A percentile compares a stretch with the other conserved stretches of the same genome.
Conservation (phyloP, 805 yeast genomes). For the Yarrowia osloensis region DNA sequence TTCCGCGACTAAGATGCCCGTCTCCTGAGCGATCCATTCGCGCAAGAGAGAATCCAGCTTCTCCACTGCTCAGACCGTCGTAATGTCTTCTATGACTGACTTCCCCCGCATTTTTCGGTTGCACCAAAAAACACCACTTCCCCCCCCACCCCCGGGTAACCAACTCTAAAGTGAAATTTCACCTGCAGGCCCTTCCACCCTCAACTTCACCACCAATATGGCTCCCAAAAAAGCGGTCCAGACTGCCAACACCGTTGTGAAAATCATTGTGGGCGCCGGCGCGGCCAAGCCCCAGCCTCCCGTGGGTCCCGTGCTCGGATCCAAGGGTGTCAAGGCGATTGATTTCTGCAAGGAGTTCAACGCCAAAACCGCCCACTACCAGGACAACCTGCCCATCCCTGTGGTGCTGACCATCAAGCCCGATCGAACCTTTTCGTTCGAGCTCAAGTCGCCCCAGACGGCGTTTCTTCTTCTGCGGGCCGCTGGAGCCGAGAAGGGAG, state of each 20-base stretch:
- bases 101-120: too few species aligned
- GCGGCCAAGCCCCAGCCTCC: constrained; percentile 99
- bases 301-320: constrained; percentile 97
- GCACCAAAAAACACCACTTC: not conserved
- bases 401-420: constrained; percentile 82
- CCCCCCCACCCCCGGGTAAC: constrained; percentile 5
- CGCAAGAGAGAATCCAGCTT: too few species aligned
- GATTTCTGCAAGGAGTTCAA: constrained; percentile 98
- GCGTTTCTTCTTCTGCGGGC: constrained; percentile 82
- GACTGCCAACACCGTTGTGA: constrained; percentile 70
- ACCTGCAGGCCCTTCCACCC: not conserved
- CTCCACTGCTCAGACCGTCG: too few species aligned
- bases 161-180: constrained; percentile 22
- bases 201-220: not conserved
- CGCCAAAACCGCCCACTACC: constrained; percentile 87
- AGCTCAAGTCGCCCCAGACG: constrained; percentile 88
- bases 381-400: constrained; percentile 89
- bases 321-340: constrained; percentile 97
- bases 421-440: constrained; percentile 87
- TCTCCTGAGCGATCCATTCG: too few species aligned
- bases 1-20: too few species aligned
- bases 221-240: constrained; percentile 35
- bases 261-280: constrained; percentile 93
- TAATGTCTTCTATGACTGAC: too few species aligned
- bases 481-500: constrained; percentile 77